Base-by-base conservation (phyloP, 768 basidiomycete genomes). In the Amanita polypyramis region DNA sequence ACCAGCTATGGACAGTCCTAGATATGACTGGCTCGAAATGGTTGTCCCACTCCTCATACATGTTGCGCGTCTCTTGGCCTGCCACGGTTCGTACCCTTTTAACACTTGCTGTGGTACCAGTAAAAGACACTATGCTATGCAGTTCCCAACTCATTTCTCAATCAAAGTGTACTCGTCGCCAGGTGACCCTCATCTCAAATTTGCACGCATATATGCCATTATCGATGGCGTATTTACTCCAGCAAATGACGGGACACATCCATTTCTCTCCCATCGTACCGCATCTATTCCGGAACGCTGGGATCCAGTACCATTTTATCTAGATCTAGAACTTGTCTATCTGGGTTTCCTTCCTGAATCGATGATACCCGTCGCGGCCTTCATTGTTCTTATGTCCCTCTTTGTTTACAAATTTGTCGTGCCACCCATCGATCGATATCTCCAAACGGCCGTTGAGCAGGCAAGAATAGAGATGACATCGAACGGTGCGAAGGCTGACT, bases 311-410 rank as follows among this genome's bases (percentile, higher is more conserved):
- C 69, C 80, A 2, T 68, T 85, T 53, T 59, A 70, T 47, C 54
- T 85, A 12, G 60, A 67, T 15, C 57, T 85, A 37, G 84, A 86
- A 55, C 84, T 79, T 21, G 60, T 79, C 1, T 69, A 75, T 47
- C 56, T 78, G n/a, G 79, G 77, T 12, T 60, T 80, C 19, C 58
- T 86, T 23, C 83, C 83, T 7, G 67, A 68, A 14, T 73, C 79
- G 0, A 58, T 82, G n/a, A 43, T 67, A 7, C 69, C 71, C 1
- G 62, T 65, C 2, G 48, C 68, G 23, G 33, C 52, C 10, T 56
- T 60, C 32, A 55, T 73, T n/a, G 23, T 65, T n/a, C 43, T 56
- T 10, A 62, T 58, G 6, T 52, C 59, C 17, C 36, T 56, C 27
- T 4, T 60, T 4, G 60, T 62, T 14, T 43, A 41, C 47, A 49